Evolutionary conservation across 78 protist species (phyloP), one percentile per base, ranked within the genome.

Genomic region (Dictyostelium brefeldianum): DNA sequence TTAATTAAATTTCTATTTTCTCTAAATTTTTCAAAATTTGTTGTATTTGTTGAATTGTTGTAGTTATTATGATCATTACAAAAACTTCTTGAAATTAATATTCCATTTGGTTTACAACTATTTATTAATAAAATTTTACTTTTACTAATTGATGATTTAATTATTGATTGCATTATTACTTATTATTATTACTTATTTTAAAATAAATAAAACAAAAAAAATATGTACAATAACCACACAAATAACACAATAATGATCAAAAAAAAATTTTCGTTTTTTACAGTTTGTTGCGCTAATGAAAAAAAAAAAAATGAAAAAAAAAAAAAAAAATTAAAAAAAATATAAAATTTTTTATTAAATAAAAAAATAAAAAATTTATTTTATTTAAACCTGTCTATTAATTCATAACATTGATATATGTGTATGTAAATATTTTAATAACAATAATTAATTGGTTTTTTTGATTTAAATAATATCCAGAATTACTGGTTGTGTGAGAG

Each of bases 1-100:
- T 56, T 51, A 31, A 78, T 31, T 29, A 48, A 48, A 18, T 78
- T 46, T 78, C 83, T 78, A 31, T 36, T n/a, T 36, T 31, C 70
- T 78, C 56, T 78, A 56, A 78, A 78, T 54, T 78, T 59, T 54
- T 78, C 83, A 78, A 78, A 78, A 54, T 69, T 54, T 36, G 6
- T 25, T 51, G 3, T 22, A n/a, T 48, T 50, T 10, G 36, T n/a
- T 65, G 74, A 29, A 31, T 65, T 6, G 29, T 65, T 36, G 8
- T 65, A 6, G 15, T 31, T 67, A 65, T 5, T 10, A 5, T 67
- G 46, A 6, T 67, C 48, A 31, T 25, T 31, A 31, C 48, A 31
- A 31, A 25, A 67, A 67, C 15, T 67, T 67, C 48, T 67, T 31
- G 75, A 15, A 15, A 67, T 67, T 67, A 12, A 31, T 27, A 67